These are phyloP conservation scores for Musa itinerans DNA, from an alignment of 176 grass and related monocot genomes.

Conservation along the genomic window DNA sequence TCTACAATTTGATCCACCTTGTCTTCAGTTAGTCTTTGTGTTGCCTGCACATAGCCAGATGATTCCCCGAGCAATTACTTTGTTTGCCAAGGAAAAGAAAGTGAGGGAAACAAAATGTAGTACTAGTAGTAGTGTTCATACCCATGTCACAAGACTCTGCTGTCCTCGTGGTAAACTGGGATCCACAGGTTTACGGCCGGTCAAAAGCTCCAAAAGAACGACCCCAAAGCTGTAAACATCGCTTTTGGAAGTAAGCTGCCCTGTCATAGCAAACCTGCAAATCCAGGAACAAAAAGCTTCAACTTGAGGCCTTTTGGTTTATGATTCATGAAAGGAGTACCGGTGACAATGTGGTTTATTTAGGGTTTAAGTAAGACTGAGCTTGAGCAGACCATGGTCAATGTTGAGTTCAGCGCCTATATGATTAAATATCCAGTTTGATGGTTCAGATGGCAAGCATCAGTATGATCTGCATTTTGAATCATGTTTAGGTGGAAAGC, in stretches of 20 bases:
- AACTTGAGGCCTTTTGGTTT: too few relatives aligned
- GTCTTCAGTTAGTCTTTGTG: constrained; percentile 73
- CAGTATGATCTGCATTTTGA: too few relatives aligned
- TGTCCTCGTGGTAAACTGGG: constrained; percentile 9
- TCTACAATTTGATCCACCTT: constrained; percentile 79
- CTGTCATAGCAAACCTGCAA: constrained; percentile 1
- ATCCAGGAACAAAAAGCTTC: not conserved
- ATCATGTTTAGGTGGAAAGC: too few relatives aligned
- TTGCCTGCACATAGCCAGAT: not conserved
- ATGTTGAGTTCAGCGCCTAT: too few relatives aligned
- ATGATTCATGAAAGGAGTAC: too few relatives aligned
- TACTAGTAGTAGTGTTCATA: not conserved
- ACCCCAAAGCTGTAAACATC: constrained; percentile 6
- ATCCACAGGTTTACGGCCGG: constrained; percentile 3
- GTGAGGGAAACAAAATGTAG: not conserved
- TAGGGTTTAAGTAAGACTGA: too few relatives aligned
- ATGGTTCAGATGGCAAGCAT: too few relatives aligned
- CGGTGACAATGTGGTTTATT: too few relatives aligned
- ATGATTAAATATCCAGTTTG: too few relatives aligned
- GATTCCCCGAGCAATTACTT: not conserved
- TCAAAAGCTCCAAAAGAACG: constrained; percentile 4
- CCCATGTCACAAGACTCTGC: constrained; percentile 14
- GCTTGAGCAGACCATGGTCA: too few relatives aligned
- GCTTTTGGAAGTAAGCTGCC: not conserved
- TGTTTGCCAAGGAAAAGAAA: not conserved